These are phyloP conservation scores for Penicillium freii DNA, from an alignment of 2,329 filamentous ascomycete genomes.

Conservation along the genomic window DNA sequence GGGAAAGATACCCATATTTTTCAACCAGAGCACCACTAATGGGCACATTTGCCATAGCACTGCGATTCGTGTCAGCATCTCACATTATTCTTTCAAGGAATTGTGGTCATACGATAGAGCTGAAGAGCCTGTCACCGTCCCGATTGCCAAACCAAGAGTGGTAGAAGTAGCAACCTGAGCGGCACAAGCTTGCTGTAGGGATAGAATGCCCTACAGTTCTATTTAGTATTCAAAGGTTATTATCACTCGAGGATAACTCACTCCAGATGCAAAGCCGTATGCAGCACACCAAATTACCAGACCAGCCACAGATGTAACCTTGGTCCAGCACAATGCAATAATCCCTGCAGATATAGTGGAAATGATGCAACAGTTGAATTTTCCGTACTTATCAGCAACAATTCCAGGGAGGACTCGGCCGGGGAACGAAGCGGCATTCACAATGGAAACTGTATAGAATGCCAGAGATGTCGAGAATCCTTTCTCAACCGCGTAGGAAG, in stretches of 20 bases:
- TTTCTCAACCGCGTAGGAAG: constrained; percentile 28
- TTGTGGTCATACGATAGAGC: constrained; percentile 42
- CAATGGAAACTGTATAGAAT: constrained; percentile 41
- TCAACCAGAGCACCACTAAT: constrained; percentile 43
- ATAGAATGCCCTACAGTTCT: constrained; percentile 43
- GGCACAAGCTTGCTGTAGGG: constrained; percentile 49
- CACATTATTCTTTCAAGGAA: not conserved
- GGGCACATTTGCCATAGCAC: constrained; percentile 43
- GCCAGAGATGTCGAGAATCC: constrained; percentile 32
- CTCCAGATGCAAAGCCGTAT: constrained; percentile 50
- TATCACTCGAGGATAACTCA: constrained; percentile 18
- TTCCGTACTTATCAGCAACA: constrained; percentile 36
- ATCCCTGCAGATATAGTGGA: constrained; percentile 35
- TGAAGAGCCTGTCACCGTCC: constrained; percentile 42
- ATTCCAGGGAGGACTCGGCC: constrained; percentile 39
- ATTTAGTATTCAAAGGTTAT: not conserved
- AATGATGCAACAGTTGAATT: constrained; percentile 34
- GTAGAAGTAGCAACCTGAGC: constrained; percentile 41
- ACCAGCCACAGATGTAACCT: constrained; percentile 43
- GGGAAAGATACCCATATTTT: constrained; percentile 42
- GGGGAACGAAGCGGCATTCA: constrained; percentile 41
- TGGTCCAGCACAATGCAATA: constrained; percentile 48
- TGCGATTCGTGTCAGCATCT: constrained; percentile 12
- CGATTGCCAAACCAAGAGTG: constrained; percentile 45
- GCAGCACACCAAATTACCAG: constrained; percentile 46